A percentile compares a stretch with the other conserved stretches of the same genome.
These are phyloP conservation scores for Alternaria burnsii DNA, from an alignment of 2,329 filamentous ascomycete genomes.

Conservation along the genomic window DNA sequence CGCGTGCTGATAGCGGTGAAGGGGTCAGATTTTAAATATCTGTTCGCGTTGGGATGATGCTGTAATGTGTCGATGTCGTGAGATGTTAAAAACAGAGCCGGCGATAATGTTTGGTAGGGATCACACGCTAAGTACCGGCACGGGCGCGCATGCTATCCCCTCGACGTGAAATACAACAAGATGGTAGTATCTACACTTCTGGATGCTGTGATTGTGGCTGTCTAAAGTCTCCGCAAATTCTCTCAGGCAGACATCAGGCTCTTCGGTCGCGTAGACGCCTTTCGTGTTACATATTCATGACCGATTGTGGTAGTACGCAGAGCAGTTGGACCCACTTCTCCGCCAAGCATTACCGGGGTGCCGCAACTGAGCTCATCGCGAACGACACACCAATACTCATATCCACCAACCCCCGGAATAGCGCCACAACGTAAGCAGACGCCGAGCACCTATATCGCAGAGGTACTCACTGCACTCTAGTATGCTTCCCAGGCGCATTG, in stretches of 20 bases:
- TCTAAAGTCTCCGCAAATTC: conserved; percentile 2
- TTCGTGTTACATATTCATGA: conserved; percentile 10
- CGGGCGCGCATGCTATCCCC: conserved; percentile 12
- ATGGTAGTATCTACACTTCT: not conserved
- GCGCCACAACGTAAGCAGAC: conserved; percentile 41
- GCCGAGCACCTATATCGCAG: conserved; percentile 17
- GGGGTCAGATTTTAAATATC: conserved; percentile 44
- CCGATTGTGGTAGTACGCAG: conserved; percentile 12
- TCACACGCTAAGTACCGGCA: conserved; percentile 26
- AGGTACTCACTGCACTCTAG: conserved; percentile 54
- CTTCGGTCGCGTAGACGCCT: conserved; percentile 17
- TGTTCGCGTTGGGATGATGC: conserved; percentile 38
- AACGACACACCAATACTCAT: conserved; percentile 35
- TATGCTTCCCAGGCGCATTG: conserved; percentile 56
- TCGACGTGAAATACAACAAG: conserved; percentile 8
- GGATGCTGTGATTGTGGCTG: not conserved
- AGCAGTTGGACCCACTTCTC: conserved; percentile 14
- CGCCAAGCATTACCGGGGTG: conserved; percentile 23
- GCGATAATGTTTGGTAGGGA: conserved; percentile 19
- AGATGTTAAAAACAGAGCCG: conserved; percentile 26
- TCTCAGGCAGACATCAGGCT: not conserved
- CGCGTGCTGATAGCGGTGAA: conserved; percentile 30
- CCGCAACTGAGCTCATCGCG: conserved; percentile 40
- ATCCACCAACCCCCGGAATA: conserved; percentile 25
- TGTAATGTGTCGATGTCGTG: conserved; percentile 39